Conservation (phyloP, 352 stramenopile species). For the Globisporangium uncinulatum region DNA sequence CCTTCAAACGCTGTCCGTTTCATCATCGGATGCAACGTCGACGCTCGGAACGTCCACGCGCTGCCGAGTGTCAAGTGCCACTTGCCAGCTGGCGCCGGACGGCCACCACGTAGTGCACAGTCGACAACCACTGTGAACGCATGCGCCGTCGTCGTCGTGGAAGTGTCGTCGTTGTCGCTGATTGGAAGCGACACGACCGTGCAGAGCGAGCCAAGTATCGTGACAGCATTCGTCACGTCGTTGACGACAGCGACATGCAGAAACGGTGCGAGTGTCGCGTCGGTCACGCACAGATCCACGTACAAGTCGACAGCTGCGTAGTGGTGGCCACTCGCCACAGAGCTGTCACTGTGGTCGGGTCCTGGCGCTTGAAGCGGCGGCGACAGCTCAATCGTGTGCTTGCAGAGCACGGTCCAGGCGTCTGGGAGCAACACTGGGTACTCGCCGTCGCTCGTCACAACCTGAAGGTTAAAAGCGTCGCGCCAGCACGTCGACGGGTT, state of each 20-base stretch:
- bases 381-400: slow-evolving; percentile 42
- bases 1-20: slow-evolving; percentile 40
- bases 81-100: slow-evolving; percentile 31
- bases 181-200: slow-evolving; percentile 17
- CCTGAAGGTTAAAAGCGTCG: slow-evolving; percentile 31
- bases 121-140: slow-evolving; percentile 61
- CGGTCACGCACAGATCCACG: slow-evolving; percentile 55
- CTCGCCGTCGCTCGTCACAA: slow-evolving; percentile 37
- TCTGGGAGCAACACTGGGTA: slow-evolving; percentile 37
- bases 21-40: slow-evolving; percentile 27
- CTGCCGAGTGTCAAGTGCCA: slow-evolving; percentile 61
- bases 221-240: slow-evolving; percentile 29
- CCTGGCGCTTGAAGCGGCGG: slow-evolving; percentile 6
- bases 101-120: slow-evolving; percentile 22
- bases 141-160: not conserved
- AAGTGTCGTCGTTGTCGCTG: not conserved
- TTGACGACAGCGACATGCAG: slow-evolving; percentile 50
- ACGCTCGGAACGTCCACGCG: slow-evolving; percentile 33
- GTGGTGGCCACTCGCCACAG: slow-evolving; percentile 2
- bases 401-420: slow-evolving; percentile 62
- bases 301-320: slow-evolving; percentile 23
- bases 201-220: slow-evolving; percentile 27
- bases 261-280: slow-evolving; percentile 33
- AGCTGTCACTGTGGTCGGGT: not conserved
- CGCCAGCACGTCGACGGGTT: slow-evolving; percentile 41